A percentile compares a stretch with the other conserved stretches of the same genome.
phyloP scores from a whole-genome alignment of 805 yeast genomes.

The Candida stauntonica region DNA sequence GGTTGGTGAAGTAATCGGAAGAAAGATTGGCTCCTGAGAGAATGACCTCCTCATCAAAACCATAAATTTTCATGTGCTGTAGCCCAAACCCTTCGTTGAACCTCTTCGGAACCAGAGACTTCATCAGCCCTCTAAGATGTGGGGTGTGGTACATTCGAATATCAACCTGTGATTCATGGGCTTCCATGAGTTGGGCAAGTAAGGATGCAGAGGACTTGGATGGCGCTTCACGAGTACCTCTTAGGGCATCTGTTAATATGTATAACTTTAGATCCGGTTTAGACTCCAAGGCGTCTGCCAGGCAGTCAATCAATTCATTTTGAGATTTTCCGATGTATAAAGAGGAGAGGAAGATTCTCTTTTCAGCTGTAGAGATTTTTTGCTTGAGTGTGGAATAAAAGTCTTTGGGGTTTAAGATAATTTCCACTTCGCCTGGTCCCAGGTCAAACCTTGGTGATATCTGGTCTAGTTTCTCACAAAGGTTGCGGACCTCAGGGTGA shows the following conservation, averaged over 20 bases:
- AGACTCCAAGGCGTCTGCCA: conserved; percentile 52
- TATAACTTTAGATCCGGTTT: conserved; percentile 64
- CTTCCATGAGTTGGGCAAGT: conserved; percentile 58
- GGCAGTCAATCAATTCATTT: conserved; percentile 61
- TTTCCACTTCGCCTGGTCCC: conserved; percentile 49
- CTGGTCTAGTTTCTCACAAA: conserved; percentile 52
- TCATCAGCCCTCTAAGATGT: conserved; percentile 62
- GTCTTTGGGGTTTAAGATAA: conserved; percentile 61
- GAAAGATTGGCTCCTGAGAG: conserved; percentile 91
- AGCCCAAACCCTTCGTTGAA: conserved; percentile 88
- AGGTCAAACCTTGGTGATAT: conserved; percentile 67
- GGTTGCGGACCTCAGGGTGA: conserved; percentile 40
- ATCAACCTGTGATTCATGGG: conserved; percentile 68
- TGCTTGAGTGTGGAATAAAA: conserved; percentile 63
- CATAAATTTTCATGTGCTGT: conserved; percentile 97
- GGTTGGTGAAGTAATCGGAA: conserved; percentile 84
- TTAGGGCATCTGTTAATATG: conserved; percentile 77
- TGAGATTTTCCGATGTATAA: conserved; percentile 84
- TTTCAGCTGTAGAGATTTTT: conserved; percentile 59
- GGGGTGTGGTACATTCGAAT: conserved; percentile 90
- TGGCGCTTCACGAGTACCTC: conserved; percentile 95
- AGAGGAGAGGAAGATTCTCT: conserved; percentile 75
- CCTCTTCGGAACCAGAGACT: conserved; percentile 68
- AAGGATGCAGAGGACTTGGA: conserved; percentile 70
- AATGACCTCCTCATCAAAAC: conserved; percentile 86